Base-by-base conservation (phyloP, 2,329 filamentous ascomycete species). In the Furcasterigmium sp. region DNA sequence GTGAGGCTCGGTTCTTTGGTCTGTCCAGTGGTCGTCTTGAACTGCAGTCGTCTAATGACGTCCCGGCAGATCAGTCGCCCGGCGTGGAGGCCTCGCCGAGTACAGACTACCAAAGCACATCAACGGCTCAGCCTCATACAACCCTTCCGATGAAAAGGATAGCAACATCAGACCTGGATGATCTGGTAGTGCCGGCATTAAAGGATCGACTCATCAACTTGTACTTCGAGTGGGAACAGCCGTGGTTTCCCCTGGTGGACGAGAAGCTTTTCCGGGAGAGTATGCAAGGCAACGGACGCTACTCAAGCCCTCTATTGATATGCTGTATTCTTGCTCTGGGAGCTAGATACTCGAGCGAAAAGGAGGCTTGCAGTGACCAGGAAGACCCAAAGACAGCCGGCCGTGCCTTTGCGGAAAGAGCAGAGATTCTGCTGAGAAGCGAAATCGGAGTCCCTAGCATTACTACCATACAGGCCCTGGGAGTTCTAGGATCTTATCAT, bases 151-250 rank as follows among this genome's bases (percentile, higher is more conserved):
- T n/a, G n/a, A n/a, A n/a, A n/a, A n/a, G n/a, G n/a, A n/a, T n/a
- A n/a, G n/a, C n/a, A n/a, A n/a, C n/a, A n/a, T n/a, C n/a, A n/a
- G n/a, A n/a, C n/a, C n/a, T n/a, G n/a, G n/a, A n/a, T n/a, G n/a
- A n/a, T n/a, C n/a, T n/a, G n/a, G n/a, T 40, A 2, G 32, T 46
- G 5, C 49, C 52, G 13, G 53, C 55, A 4, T 48, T 65, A 1
- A 49, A 56, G 39, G 47, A 52, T 8, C 54, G 64, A 21, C 41
- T 59, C 8, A 53, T 65, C 6, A 54, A 60, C 18, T 37, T 63
- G 2, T 66, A 63, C 41, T 67, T 66, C 34, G 47, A 51, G 13
- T 67, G 62, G 57, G 60, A 66, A 17, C 57, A 62, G 11, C 62
- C 63, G 1, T 65, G 63, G 60, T 52, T 50, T 15, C 61, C 62